Conservation (phyloP, 2,329 filamentous ascomycete species). For the Paecilomyces sp. region DNA sequence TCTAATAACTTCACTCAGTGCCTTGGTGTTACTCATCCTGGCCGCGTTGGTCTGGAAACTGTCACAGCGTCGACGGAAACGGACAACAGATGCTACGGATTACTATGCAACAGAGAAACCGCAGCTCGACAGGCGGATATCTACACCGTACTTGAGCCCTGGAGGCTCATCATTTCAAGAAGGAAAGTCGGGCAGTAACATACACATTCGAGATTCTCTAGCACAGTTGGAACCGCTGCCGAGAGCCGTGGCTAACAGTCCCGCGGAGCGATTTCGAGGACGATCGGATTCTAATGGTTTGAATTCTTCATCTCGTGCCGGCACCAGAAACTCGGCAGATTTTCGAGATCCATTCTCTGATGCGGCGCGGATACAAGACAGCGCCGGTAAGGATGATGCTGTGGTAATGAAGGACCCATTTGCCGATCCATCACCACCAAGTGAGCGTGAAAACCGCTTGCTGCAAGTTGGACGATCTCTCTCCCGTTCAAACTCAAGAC, state of each 20-base stretch:
- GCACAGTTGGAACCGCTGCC: not conserved
- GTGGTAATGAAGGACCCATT: not conserved
- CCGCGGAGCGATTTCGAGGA: not conserved
- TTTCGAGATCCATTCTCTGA: not conserved
- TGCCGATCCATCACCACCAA: not conserved
- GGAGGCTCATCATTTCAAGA: not conserved
- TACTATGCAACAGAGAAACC: not conserved
- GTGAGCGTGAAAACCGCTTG: not conserved
- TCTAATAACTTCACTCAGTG: slow-evolving; percentile 22
- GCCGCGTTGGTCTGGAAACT: slow-evolving; percentile 16
- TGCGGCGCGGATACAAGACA: not conserved
- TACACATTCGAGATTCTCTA: not conserved
- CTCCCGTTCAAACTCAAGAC: not conserved
- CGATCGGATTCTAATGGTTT: not conserved
- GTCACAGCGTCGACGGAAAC: slow-evolving; percentile 15
- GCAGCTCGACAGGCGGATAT: not conserved
- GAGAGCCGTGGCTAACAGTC: not conserved
- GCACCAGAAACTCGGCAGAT: not conserved
- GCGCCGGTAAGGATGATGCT: not conserved
- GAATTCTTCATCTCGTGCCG: not conserved
- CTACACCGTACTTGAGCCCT: not conserved
- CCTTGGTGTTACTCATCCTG: slow-evolving; percentile 15
- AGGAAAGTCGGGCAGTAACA: not conserved
- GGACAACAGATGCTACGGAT: slow-evolving; percentile 1
- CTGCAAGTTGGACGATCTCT: not conserved